Evolutionary conservation across 129 eudicot genomes (phyloP), one percentile per base, ranked within the genome.

Genomic region (Centella asiatica): DNA sequence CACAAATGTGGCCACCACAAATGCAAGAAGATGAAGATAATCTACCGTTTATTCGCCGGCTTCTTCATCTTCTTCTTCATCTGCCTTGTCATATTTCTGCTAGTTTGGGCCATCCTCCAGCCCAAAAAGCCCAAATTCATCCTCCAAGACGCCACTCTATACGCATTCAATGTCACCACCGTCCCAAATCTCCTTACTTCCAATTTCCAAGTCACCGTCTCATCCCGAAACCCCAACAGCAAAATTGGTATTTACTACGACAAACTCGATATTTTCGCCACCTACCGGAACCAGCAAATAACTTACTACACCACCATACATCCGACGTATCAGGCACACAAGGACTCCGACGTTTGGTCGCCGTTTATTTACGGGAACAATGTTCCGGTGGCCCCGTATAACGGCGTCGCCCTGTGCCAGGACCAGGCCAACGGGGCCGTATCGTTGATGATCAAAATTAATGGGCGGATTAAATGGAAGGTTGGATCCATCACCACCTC

Each of bases 131-230:
- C 97, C 3, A 49, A 59, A 0, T 86, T 90, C 74, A 48, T 76
- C 74, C 86, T 90, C 76, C 95, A 90, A 71, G 97, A 90, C 72
- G 95, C 95, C 76, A 86, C 97, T 57, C 64, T 90, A 64, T 90
- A 75, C 83, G 73, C 71, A 78, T 85, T 90, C 87, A 90, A 81
- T 74, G 86, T 87, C 69, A 71, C 93, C 39, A 1, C 67, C 65
- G 74, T 86, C 52, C 93, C 92, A 0, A 81, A 79, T 78, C 74
- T 86, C 78, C 81, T 87, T 64, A 69, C 89, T 57, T 72, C 94
- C 57, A 75, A 75, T 71, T 54, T 86, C 47, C 95, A 86, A 10
- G 76, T 83, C 75, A 90, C 95, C 51, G 22, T 90, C 45, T 51
- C 26, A 32, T 67, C 95, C 34, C 83, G 84, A 0, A 90, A 90